A percentile compares a stretch with the other conserved stretches of the same genome.
Evolutionary conservation across 2,329 filamentous ascomycete species (phyloP).

Genomic region (Paraphoma chrysanthemicola): DNA sequence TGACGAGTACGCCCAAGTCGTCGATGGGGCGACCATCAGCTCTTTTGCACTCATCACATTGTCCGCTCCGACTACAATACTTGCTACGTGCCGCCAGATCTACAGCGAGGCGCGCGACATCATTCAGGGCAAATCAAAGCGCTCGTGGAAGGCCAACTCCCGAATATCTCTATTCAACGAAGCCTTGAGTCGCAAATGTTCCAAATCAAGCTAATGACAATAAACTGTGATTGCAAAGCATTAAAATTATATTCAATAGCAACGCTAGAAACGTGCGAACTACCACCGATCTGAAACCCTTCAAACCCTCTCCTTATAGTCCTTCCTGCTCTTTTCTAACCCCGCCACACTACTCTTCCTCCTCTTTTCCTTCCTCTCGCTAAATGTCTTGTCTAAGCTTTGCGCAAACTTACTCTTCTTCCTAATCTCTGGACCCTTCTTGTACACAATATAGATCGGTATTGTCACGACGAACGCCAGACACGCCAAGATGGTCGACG

Average conservation of each 20-base stretch:
- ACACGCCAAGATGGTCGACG: conserved; percentile 61
- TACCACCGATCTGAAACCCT: too few relatives aligned
- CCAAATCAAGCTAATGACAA: too few relatives aligned
- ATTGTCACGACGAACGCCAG: conserved; percentile 58
- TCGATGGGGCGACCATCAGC: neutral
- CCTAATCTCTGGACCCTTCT: conserved; percentile 61
- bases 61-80: neutral
- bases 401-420: conserved; percentile 61
- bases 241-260: too few relatives aligned
- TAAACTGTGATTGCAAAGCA: too few relatives aligned
- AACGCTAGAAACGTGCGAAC: too few relatives aligned
- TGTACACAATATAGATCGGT: conserved; percentile 64
- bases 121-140: neutral
- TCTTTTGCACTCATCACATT: neutral
- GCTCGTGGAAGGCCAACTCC: neutral
- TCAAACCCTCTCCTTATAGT: conserved; percentile 9
- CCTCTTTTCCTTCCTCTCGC: conserved; percentile 35
- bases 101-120: neutral
- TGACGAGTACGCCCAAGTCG: neutral
- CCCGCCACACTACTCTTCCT: conserved; percentile 32
- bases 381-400: conserved; percentile 43
- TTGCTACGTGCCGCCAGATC: neutral
- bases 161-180: neutral
- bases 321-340: conserved; percentile 6
- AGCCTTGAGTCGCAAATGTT: too few relatives aligned